Evolutionary conservation across 2,329 filamentous ascomycete genomes (phyloP).

Genomic region (Aspergillus glaucus): DNA sequence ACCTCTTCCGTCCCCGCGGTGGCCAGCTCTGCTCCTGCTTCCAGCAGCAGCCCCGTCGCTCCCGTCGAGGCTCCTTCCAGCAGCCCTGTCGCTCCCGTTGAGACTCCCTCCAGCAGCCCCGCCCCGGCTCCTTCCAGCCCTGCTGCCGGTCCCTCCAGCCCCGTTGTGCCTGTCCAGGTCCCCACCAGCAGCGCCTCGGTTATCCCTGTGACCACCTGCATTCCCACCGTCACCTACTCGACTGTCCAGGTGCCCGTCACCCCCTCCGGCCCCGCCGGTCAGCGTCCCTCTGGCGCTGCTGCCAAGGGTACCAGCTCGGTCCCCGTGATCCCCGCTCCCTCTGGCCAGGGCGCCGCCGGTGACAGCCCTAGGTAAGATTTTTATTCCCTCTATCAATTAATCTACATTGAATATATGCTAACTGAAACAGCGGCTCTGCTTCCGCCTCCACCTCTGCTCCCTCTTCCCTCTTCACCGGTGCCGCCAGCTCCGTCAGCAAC

Average conservation of each 20-base stretch:
- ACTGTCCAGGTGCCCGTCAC: constrained; percentile 19
- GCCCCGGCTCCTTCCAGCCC: constrained; percentile 8
- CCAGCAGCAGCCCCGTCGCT: constrained; percentile 1
- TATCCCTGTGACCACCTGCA: constrained; percentile 26
- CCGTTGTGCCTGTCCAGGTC: background rate
- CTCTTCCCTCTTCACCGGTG: constrained; percentile 21
- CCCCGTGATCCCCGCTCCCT: constrained; percentile 15
- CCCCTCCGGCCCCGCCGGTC: constrained; percentile 1
- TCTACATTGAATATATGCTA: background rate
- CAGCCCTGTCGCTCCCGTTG: constrained; percentile 12
- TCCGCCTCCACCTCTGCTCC: constrained; percentile 13
- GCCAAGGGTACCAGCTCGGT: constrained; percentile 7
- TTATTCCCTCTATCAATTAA: background rate
- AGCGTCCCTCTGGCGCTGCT: constrained; percentile 5
- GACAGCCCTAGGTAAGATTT: constrained; percentile 14
- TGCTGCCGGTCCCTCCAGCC: constrained; percentile 10
- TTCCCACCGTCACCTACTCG: constrained; percentile 26
- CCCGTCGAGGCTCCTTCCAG: constrained; percentile 9
- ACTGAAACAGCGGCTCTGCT: constrained; percentile 10
- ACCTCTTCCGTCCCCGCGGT: constrained; percentile 2
- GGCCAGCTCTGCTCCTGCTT: constrained; percentile 1
- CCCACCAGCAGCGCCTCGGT: constrained; percentile 14
- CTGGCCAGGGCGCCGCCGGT: constrained; percentile 4
- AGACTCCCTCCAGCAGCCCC: constrained; percentile 1
- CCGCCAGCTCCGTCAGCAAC: constrained; percentile 21